Evolutionary conservation across 1,139 yeast species (phyloP).

Genomic region (Pichia sorboxylosa): DNA sequence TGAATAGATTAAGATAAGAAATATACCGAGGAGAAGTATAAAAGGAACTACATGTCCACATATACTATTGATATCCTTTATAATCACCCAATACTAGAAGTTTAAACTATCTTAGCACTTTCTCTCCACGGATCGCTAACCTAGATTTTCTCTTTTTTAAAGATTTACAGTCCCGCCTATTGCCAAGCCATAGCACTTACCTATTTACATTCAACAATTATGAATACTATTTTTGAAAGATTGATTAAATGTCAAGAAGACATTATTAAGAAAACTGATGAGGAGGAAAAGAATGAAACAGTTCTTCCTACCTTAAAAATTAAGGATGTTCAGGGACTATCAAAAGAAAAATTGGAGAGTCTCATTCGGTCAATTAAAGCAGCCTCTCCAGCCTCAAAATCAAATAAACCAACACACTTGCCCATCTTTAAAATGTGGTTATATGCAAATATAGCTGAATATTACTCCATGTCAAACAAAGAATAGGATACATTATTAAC

Average conservation of each 20-base stretch:
- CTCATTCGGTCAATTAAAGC: slow-evolving; percentile 1
- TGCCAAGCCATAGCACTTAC: neutral
- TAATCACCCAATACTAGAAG: neutral
- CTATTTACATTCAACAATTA: too few relatives aligned
- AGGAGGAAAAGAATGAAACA: neutral
- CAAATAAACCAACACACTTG: neutral
- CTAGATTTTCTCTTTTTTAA: neutral
- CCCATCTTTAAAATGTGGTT: slow-evolving; percentile 1
- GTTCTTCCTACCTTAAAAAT: neutral
- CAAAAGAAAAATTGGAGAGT: slow-evolving; percentile 1
- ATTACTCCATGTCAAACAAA: neutral
- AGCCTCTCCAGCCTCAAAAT: slow-evolving; percentile 1
- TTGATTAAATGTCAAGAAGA: neutral
- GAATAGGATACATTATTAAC: slow-evolving; percentile 1
- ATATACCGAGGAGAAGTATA: too few relatives aligned
- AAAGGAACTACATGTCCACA: too few relatives aligned
- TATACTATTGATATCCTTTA: neutral
- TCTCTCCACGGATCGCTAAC: neutral
- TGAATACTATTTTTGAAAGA: neutral
- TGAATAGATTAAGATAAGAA: too few relatives aligned
- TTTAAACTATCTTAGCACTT: neutral
- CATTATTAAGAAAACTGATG: neutral
- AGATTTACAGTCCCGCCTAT: neutral
- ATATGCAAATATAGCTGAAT: neutral
- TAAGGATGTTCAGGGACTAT: neutral